A percentile compares a stretch with the other conserved stretches of the same genome.
Conservation (phyloP, 1,139 yeast species). For the Meyerozyma smithsonii region DNA sequence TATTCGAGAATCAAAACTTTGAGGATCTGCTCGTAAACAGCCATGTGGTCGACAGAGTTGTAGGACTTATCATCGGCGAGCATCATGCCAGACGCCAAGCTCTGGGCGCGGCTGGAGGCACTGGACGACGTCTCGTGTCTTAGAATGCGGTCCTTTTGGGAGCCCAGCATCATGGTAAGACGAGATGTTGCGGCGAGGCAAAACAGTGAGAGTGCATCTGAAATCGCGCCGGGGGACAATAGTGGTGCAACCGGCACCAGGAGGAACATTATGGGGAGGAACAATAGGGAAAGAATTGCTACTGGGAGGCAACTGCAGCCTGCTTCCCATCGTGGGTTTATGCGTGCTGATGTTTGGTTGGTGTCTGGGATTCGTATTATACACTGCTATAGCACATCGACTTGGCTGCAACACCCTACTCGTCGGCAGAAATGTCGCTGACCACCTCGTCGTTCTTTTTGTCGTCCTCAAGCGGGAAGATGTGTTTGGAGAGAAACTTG, state of each 20-base stretch:
- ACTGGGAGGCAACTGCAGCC: no score
- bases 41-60: conserved; percentile 22
- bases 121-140: conserved; percentile 6
- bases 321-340: no score
- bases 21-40: conserved; percentile 38
- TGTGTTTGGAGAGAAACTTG: conserved; percentile 52
- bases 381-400: neutral
- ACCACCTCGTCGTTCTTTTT: conserved; percentile 6
- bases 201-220: conserved; percentile 1
- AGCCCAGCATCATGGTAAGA: conserved; percentile 4
- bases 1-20: conserved; percentile 52
- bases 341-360: no score
- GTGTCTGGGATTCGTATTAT: no score
- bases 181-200: neutral
- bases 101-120: conserved; percentile 13
- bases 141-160: conserved; percentile 2
- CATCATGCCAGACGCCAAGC: conserved; percentile 22
- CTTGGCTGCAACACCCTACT: no score
- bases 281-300: neutral
- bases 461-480: conserved; percentile 34
- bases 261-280: neutral
- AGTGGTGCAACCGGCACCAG: neutral
- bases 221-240: neutral
- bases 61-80: conserved; percentile 18
- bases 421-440: neutral